Evolutionary conservation across 208 protist species (phyloP), one percentile per base, ranked within the genome.

Genomic region (Wallacemonas sp.): DNA sequence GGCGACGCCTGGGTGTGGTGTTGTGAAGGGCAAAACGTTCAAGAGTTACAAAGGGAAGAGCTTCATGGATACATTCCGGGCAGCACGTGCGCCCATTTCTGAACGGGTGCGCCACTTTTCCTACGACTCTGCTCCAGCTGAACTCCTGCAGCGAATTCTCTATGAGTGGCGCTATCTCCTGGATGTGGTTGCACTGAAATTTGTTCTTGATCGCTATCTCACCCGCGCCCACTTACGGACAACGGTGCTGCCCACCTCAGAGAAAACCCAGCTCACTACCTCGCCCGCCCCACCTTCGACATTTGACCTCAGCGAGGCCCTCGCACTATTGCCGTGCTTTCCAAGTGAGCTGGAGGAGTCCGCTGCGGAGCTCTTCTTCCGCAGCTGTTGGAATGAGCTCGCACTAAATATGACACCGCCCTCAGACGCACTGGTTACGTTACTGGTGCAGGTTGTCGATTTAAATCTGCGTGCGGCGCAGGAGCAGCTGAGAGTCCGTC

Each of bases 311-410:
- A 24, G 9, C 55, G 54, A 4, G 22, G 41, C 51, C 2, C 21
- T 59, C 9, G 66, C 72, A 1, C 26, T 90, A 33, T 53, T 84
- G 21, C 42, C 62, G 8, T 31, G 66, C 1, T 65, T 89, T 2
- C 88, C 88, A 3, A 94, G 88, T 62, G 51, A 79, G 1, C 63
- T 94, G 34, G 88, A 94, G 71, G 81, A 90, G 66, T 36, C 46
- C 3, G 64, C 70, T 4, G 69, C 61, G n/a, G 28, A 61, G 14
- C 70, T 28, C 17, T 94, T 91, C 69, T 51, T 91, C 21, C 45
- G 41, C 28, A 86, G 77, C 68, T 85, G 74, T 58, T 94, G 88
- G 88, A 71, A 81, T 17, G 82, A 86, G 62, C 80, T 94, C 46
- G 60, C 74, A 21, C 41, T 84, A 17, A 77, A 82, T 31, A 51